Conservation (phyloP, 139 green algal genomes). For the Raphidocelis subcapitata region DNA sequence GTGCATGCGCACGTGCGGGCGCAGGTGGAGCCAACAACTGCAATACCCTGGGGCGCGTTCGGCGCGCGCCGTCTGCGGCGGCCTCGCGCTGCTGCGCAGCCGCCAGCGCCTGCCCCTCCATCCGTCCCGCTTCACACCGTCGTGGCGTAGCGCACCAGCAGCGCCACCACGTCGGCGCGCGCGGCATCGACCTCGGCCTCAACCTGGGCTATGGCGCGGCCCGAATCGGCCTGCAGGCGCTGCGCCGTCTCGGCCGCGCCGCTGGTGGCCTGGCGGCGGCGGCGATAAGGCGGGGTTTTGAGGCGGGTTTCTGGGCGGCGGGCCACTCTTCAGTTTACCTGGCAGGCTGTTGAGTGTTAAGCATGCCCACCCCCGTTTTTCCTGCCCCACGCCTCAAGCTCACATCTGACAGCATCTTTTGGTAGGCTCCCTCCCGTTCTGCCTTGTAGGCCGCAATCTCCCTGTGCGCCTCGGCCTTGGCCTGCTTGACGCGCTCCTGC, state of each 20-base stretch:
- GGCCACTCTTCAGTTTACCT: too few relatives aligned
- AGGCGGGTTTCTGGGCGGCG: too few relatives aligned
- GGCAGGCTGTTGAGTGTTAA: too few relatives aligned
- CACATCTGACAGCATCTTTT: constrained; percentile 31
- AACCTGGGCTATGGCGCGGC: neutral
- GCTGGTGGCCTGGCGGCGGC: neutral
- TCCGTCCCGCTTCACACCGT: neutral
- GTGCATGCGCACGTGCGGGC: too few relatives aligned
- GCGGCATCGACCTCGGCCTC: neutral
- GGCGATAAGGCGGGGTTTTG: too few relatives aligned
- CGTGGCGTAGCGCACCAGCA: neutral
- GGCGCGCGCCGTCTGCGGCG: too few relatives aligned
- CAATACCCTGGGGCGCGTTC: too few relatives aligned
- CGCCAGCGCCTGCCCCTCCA: too few relatives aligned
- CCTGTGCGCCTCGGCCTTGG: constrained; percentile 59
- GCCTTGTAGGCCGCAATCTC: constrained; percentile 54
- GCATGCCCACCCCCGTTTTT: too few relatives aligned
- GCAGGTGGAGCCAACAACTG: too few relatives aligned
- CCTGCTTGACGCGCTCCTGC: constrained; percentile 56
- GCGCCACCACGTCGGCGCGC: neutral
- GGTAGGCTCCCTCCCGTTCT: constrained; percentile 50
- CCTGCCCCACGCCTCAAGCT: too few relatives aligned
- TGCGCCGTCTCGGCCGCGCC: neutral
- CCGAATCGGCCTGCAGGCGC: neutral
- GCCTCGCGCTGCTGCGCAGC: too few relatives aligned